Evolutionary conservation across 768 basidiomycete genomes (phyloP).

Genomic region (Lentinula sp.): DNA sequence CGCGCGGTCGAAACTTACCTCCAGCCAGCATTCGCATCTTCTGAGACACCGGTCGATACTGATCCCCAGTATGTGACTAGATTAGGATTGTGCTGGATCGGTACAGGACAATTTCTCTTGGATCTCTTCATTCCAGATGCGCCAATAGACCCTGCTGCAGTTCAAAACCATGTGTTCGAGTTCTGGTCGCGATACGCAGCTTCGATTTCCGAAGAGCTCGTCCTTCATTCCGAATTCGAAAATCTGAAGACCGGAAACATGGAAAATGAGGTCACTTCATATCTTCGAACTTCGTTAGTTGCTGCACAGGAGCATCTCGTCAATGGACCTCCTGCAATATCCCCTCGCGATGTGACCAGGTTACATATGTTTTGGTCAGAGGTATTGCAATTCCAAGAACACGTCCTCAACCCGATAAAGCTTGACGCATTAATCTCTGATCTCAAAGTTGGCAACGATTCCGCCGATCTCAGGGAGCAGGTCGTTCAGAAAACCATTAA

Average conservation of each 20-base stretch:
- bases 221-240: constrained; percentile 53
- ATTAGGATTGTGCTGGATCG: constrained; percentile 47
- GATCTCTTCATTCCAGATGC: constrained; percentile 75
- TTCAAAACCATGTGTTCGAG: constrained; percentile 38
- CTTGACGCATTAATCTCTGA: constrained; percentile 38
- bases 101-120: constrained; percentile 51
- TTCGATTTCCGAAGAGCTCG: constrained; percentile 40
- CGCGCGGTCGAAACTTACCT: constrained; percentile 26
- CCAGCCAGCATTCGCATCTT: constrained; percentile 15
- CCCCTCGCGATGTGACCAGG: constrained; percentile 35
- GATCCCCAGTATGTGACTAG: constrained; percentile 11
- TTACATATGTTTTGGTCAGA: constrained; percentile 70
- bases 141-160: constrained; percentile 82
- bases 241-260: constrained; percentile 47
- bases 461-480: constrained; percentile 49
- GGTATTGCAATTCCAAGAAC: constrained; percentile 66
- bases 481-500: constrained; percentile 75
- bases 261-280: constrained; percentile 39
- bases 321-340: constrained; percentile 21
- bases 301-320: constrained; percentile 21
- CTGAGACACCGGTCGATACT: constrained; percentile 8
- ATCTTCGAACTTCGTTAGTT: constrained; percentile 33
- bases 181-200: constrained; percentile 38
- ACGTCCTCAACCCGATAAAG: constrained; percentile 43
- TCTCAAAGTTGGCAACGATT: constrained; percentile 28